Conservation (phyloP, 257 asterid species). For the Forsythia suspensa region DNA sequence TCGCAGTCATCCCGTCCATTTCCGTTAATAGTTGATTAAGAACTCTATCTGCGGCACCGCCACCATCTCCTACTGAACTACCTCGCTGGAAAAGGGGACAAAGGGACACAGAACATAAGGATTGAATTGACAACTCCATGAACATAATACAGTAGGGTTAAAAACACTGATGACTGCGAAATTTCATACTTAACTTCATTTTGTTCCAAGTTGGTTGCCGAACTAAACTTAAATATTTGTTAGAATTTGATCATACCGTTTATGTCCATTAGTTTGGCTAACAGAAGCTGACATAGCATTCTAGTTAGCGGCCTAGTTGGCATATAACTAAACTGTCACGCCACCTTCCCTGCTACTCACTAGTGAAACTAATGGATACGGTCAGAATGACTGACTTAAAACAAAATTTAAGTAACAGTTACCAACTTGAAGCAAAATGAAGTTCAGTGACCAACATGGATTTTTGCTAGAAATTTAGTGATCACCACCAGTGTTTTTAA, state of each 20-base stretch:
- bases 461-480: neutral
- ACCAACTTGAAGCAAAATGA: neutral
- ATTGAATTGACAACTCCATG: neutral
- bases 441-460: neutral
- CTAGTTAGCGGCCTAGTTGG: neutral
- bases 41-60: slow-evolving; percentile 51
- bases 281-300: neutral
- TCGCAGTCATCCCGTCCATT: slow-evolving; percentile 47
- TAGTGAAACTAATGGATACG: neutral
- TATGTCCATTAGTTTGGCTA: neutral
- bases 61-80: slow-evolving; percentile 42
- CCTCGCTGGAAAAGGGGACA: slow-evolving; percentile 29
- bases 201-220: neutral
- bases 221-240: too few species aligned
- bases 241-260: neutral
- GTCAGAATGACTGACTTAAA: neutral
- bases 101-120: neutral
- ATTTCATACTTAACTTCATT: neutral
- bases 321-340: neutral
- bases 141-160: neutral
- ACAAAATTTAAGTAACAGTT: too few species aligned
- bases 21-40: slow-evolving; percentile 46
- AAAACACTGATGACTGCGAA: too few species aligned
- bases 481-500: too few species aligned
- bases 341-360: neutral